Percentiles rank a stretch among this genome's conserved stretches.
Conservation (phyloP, 2,329 filamentous ascomycete genomes). For the Colletotrichum sp. region DNA sequence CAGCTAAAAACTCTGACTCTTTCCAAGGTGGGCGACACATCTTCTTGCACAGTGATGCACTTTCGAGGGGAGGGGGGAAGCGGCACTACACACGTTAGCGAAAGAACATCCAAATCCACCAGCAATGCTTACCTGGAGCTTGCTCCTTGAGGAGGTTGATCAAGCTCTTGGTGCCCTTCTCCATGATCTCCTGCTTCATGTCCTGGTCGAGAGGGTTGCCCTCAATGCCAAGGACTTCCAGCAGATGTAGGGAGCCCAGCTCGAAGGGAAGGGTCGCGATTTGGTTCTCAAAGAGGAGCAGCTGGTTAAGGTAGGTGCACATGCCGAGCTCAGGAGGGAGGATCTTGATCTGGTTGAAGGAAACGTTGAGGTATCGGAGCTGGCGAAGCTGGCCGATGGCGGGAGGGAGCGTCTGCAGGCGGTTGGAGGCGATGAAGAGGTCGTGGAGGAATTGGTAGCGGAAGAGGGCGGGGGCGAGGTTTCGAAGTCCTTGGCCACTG, state of each 20-base stretch:
- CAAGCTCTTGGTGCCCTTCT: conserved; percentile 85
- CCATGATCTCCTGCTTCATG: conserved; percentile 82
- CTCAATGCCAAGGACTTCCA: conserved; percentile 90
- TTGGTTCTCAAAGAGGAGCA: conserved; percentile 90
- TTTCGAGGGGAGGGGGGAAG: conserved; percentile 78
- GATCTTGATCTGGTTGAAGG: conserved; percentile 82
- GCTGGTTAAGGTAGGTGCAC: conserved; percentile 88
- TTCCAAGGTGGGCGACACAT: conserved; percentile 64
- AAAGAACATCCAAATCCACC: neutral
- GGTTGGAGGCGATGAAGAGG: conserved; percentile 93
- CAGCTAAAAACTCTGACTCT: conserved; percentile 88
- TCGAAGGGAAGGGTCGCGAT: conserved; percentile 84
- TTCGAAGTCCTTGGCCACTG: conserved; percentile 91
- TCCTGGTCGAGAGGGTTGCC: conserved; percentile 84
- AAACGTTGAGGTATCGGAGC: conserved; percentile 84
- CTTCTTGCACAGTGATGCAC: conserved; percentile 78
- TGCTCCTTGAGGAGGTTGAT: conserved; percentile 84
- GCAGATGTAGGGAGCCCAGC: conserved; percentile 84
- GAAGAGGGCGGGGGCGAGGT: conserved; percentile 81
- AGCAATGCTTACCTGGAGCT: conserved; percentile 72
- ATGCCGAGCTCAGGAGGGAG: conserved; percentile 93
- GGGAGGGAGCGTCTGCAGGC: conserved; percentile 78
- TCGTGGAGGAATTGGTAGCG: conserved; percentile 88
- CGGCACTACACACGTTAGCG: conserved; percentile 63
- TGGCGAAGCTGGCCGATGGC: conserved; percentile 83